Conservation (phyloP, 2,329 filamentous ascomycete genomes). For the Claviceps paspali region DNA sequence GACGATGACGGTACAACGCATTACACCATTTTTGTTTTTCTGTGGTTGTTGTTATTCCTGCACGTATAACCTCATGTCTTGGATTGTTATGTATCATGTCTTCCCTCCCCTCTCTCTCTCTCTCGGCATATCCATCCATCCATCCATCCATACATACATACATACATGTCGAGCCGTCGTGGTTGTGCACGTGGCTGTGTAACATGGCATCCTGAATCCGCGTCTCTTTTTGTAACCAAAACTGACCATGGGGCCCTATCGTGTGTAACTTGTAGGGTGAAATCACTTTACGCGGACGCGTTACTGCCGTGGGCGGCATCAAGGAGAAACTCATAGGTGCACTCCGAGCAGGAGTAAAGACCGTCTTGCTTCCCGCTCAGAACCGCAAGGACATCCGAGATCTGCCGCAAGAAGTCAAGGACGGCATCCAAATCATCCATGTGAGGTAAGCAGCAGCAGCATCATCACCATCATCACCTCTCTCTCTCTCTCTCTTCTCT, state of each 20-base stretch:
- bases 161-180: background rate
- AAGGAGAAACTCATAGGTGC: slow-evolving; percentile 98
- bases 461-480: no score
- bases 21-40: background rate
- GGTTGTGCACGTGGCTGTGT: background rate
- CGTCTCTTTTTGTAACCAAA: no score
- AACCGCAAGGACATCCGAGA: slow-evolving; percentile 91
- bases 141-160: background rate
- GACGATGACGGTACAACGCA: background rate
- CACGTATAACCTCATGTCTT: background rate
- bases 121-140: no score
- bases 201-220: background rate
- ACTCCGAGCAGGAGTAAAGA: slow-evolving; percentile 83
- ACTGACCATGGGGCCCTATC: background rate
- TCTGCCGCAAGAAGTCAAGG: slow-evolving; percentile 75
- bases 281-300: slow-evolving; percentile 68
- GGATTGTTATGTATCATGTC: background rate
- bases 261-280: slow-evolving; percentile 33
- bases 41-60: no score
- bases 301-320: slow-evolving; percentile 91
- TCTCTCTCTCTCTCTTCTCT: slow-evolving; percentile 22
- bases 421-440: slow-evolving; percentile 75
- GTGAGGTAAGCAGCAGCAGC: slow-evolving; percentile 52
- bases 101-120: no score
- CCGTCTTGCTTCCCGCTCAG: slow-evolving; percentile 71